Evolutionary conservation across 2,329 filamentous ascomycete genomes (phyloP).

Genomic region (Didymella segeticola): DNA sequence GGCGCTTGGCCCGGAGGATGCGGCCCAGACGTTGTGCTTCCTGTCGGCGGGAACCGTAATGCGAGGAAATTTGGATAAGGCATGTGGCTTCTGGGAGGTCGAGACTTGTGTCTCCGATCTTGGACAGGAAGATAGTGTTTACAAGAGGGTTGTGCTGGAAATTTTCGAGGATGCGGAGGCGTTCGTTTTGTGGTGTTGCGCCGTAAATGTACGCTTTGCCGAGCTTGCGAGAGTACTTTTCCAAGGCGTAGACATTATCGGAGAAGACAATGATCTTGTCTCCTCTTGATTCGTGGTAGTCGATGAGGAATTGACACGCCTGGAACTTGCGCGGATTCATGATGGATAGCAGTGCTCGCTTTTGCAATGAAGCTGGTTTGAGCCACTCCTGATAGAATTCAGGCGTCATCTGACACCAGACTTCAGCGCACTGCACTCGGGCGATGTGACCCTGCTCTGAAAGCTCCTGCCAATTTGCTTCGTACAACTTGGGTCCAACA

Average conservation of each 20-base stretch:
- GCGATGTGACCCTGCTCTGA: constrained; percentile 97
- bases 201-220: constrained; percentile 92
- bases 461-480: constrained; percentile 99
- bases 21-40: constrained; percentile 93
- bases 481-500: constrained; percentile 95
- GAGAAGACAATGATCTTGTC: constrained; percentile 99
- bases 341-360: constrained; percentile 78
- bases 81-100: constrained; percentile 96
- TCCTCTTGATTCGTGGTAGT: constrained; percentile 92
- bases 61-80: constrained; percentile 95
- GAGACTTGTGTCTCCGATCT: constrained; percentile 98
- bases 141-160: constrained; percentile 92
- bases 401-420: constrained; percentile 99
- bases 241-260: constrained; percentile 92
- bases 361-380: constrained; percentile 66
- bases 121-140: constrained; percentile 93
- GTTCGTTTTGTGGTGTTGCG: constrained; percentile 83
- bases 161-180: constrained; percentile 86
- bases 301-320: constrained; percentile 96
- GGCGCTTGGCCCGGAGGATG: constrained; percentile 90
- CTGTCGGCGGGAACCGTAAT: constrained; percentile 95
- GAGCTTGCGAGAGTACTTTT: constrained; percentile 83
- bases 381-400: constrained; percentile 98
- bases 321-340: constrained; percentile 99
- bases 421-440: constrained; percentile 95